Base-by-base conservation (phyloP, 257 asterid genomes). In the Solanum boliviense region DNA sequence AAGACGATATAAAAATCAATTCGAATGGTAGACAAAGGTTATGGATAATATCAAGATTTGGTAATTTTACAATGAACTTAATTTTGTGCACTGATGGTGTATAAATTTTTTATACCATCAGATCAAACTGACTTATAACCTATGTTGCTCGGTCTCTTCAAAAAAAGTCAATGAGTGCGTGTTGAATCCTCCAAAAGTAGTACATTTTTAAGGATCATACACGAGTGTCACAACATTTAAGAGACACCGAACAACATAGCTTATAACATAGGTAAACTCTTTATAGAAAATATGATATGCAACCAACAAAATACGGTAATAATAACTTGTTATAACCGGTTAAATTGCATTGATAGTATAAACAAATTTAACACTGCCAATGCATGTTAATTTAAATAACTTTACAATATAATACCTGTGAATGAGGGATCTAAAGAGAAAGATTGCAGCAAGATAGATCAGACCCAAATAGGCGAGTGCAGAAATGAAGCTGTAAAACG, bases 381-480 rank as follows among this genome's bases (percentile, higher is more conserved):
- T 32, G 13, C 38, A 39, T 46, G 10, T 68, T 67, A 58, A 29
- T 67, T 4, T 85, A 41, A 15, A 13, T 76, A 7, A 2, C 29
- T n/a, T 23, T 13, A 11, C 23, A 8, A n/a, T 23, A 27, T n/a
- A 7, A 71, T 92, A 97, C 99, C 99, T 95, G 90, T 27, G 86
- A 78, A 93, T 87, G 86, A 97, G 91, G 88, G 99, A 93, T 91
- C 98, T 92, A 92, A 95, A 94, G 85, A 93, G 93, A 89, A 97
- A 97, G 85, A 89, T 93, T 87, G 97, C 98, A 90, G 96, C 98
- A 90, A 97, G 98, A 88, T 96, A 96, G 9, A 88, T 91, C 86
- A 97, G 95, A 60, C 99, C 95, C 84, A 96, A 48, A 90, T 93
- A 97, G 58, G 99, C 92, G 60, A 95, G 79, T 87, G 94, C 96